These are phyloP conservation scores for Puccinia novopanici DNA, from an alignment of 1,284 basidiomycete genomes.

Conservation along the genomic window DNA sequence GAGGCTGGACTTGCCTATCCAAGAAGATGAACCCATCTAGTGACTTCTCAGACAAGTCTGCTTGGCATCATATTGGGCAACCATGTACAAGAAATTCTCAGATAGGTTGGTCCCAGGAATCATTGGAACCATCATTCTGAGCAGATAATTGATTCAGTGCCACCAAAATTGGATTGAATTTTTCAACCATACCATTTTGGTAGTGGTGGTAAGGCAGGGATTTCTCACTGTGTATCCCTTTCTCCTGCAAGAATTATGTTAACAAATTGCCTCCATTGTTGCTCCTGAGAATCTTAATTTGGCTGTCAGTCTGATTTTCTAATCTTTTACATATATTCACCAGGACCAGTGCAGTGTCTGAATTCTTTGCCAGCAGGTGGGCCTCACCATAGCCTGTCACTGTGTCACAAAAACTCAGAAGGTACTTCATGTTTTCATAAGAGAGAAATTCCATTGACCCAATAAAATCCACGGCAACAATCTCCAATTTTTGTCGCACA, in stretches of 20 bases:
- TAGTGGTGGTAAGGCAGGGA: constrained; percentile 3
- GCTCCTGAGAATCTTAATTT: not conserved
- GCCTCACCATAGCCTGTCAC: not conserved
- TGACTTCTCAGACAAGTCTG: no score
- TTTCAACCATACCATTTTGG: not conserved
- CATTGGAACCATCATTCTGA: not conserved
- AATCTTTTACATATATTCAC: no score
- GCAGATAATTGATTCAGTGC: not conserved
- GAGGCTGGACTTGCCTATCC: no score
- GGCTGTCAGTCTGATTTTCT: no score
- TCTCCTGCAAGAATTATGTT: not conserved
- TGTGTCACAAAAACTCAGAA: not conserved
- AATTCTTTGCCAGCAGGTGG: not conserved
- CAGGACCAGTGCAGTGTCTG: not conserved
- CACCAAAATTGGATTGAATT: not conserved
- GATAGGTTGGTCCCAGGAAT: not conserved
- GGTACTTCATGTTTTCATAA: not conserved
- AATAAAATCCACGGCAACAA: no score
- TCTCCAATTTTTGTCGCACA: no score
- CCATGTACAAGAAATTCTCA: constrained; percentile 22
- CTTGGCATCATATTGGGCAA: no score
- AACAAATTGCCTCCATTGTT: not conserved
- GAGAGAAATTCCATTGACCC: not conserved
- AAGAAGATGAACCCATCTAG: no score
- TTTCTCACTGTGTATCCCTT: not conserved